phyloP scores from a whole-genome alignment of 2,329 filamentous ascomycete genomes.

The Ciborinia camelliae region DNA sequence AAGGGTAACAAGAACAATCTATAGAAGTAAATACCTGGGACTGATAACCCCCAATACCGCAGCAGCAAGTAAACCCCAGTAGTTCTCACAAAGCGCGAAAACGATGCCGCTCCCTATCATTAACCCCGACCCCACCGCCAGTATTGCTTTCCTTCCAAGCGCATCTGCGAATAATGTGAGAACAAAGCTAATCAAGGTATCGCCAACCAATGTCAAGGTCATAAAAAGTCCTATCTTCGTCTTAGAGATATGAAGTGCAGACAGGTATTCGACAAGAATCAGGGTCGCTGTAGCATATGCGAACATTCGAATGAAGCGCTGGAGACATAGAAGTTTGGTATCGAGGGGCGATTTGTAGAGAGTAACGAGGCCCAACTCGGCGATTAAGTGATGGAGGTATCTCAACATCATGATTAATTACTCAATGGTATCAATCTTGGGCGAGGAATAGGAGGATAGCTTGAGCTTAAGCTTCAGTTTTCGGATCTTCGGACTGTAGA shows the following conservation, averaged over 20 bases:
- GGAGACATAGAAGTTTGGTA: slow-evolving; percentile 54
- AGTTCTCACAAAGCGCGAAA: slow-evolving; percentile 52
- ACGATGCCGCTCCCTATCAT: slow-evolving; percentile 55
- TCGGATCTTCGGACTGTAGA: background rate
- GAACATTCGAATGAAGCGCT: slow-evolving; percentile 60
- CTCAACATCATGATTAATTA: slow-evolving; percentile 26
- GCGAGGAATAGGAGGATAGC: background rate
- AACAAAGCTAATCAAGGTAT: slow-evolving; percentile 56
- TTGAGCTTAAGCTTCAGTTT: background rate
- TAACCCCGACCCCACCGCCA: slow-evolving; percentile 51
- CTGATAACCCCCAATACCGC: slow-evolving; percentile 61
- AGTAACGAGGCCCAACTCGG: slow-evolving; percentile 47
- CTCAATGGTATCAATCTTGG: background rate
- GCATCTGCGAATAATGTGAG: slow-evolving; percentile 58
- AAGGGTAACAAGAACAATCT: background rate
- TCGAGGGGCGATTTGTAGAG: slow-evolving; percentile 45
- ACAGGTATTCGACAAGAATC: slow-evolving; percentile 55
- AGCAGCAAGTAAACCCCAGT: slow-evolving; percentile 56
- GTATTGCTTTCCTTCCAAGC: slow-evolving; percentile 52
- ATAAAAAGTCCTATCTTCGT: slow-evolving; percentile 59
- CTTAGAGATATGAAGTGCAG: slow-evolving; percentile 48
- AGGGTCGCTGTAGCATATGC: slow-evolving; percentile 59
- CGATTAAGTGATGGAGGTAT: slow-evolving; percentile 26
- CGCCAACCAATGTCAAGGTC: slow-evolving; percentile 60
- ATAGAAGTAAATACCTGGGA: slow-evolving; percentile 42